These are phyloP conservation scores for Fusarium sublunatum DNA, from an alignment of 2,329 filamentous ascomycete genomes.

Conservation along the genomic window DNA sequence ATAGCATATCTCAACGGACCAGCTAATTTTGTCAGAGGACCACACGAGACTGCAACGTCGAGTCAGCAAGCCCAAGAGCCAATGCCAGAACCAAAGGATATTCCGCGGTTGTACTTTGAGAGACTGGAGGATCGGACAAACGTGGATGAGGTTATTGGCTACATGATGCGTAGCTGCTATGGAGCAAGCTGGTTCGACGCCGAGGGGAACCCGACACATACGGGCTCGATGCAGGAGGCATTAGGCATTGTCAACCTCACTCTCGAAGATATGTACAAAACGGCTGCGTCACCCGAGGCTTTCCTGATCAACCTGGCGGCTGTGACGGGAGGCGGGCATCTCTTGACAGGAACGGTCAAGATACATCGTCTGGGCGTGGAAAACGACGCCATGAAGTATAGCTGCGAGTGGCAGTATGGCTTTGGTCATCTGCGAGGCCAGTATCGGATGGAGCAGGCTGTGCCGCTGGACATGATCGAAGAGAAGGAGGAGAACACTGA, in stretches of 20 bases:
- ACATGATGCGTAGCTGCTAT: slow-evolving; percentile 64
- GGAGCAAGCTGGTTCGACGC: slow-evolving; percentile 64
- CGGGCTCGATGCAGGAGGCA: slow-evolving; percentile 64
- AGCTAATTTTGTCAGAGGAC: slow-evolving; percentile 37
- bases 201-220: slow-evolving; percentile 55
- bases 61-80: slow-evolving; percentile 14
- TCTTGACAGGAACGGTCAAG: slow-evolving; percentile 58
- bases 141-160: slow-evolving; percentile 65
- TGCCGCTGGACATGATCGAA: slow-evolving; percentile 58
- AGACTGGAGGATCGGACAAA: slow-evolving; percentile 62
- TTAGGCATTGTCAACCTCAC: slow-evolving; percentile 64
- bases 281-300: slow-evolving; percentile 62
- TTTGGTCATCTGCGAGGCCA: slow-evolving; percentile 64
- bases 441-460: slow-evolving; percentile 64
- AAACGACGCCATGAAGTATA: slow-evolving; percentile 59
- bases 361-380: slow-evolving; percentile 58
- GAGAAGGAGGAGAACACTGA: slow-evolving; percentile 40
- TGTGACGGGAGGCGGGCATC: slow-evolving; percentile 63
- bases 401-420: slow-evolving; percentile 65
- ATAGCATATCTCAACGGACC: slow-evolving; percentile 9
- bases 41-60: slow-evolving; percentile 27
- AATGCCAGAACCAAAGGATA: slow-evolving; percentile 19
- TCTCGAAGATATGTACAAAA: slow-evolving; percentile 64
- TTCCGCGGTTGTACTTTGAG: slow-evolving; percentile 52
- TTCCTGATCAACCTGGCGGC: slow-evolving; percentile 71